Percentiles rank a stretch among this genome's conserved stretches.
Conservation (phyloP, 208 protist genomes). For the Trypanosoma avium region DNA sequence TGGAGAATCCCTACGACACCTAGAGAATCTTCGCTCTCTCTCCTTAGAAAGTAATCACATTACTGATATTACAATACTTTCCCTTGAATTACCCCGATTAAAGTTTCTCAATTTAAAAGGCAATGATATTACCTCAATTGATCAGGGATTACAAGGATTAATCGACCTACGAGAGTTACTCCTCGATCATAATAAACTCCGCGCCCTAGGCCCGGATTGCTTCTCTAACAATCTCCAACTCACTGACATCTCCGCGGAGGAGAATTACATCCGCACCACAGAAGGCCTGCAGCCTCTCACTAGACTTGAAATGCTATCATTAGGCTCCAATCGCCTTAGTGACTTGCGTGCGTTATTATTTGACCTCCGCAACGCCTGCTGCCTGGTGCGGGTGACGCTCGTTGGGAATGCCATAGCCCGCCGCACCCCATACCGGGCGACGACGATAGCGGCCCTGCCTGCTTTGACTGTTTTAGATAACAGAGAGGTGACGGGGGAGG, state of each 20-base stretch:
- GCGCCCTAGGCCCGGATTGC: constrained; percentile 46
- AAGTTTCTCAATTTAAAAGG: constrained; percentile 86
- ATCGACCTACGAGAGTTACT: constrained; percentile 86
- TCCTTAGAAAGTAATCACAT: constrained; percentile 88
- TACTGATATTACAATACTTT: constrained; percentile 48
- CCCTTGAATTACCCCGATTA: constrained; percentile 56
- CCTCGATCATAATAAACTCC: constrained; percentile 91
- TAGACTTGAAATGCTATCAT: constrained; percentile 44
- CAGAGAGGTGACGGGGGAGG: constrained; percentile 60
- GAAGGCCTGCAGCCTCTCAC: constrained; percentile 56
- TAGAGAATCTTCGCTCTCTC: constrained; percentile 69
- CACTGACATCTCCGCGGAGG: constrained; percentile 61
- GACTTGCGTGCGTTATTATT: constrained; percentile 51
- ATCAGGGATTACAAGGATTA: constrained; percentile 69
- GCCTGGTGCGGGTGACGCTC: constrained; percentile 39
- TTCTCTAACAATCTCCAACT: constrained; percentile 60
- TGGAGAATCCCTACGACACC: constrained; percentile 46
- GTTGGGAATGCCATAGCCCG: constrained; percentile 76
- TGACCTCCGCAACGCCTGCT: constrained; percentile 40
- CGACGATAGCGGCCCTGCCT: constrained; percentile 45
- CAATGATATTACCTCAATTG: constrained; percentile 86
- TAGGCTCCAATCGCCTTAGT: constrained; percentile 73
- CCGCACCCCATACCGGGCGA: constrained; percentile 72
- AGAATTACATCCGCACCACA: constrained; percentile 71
- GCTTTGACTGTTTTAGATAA: constrained; percentile 51